Conservation (phyloP, 257 asterid species). For the Leptodermis oblonga region DNA sequence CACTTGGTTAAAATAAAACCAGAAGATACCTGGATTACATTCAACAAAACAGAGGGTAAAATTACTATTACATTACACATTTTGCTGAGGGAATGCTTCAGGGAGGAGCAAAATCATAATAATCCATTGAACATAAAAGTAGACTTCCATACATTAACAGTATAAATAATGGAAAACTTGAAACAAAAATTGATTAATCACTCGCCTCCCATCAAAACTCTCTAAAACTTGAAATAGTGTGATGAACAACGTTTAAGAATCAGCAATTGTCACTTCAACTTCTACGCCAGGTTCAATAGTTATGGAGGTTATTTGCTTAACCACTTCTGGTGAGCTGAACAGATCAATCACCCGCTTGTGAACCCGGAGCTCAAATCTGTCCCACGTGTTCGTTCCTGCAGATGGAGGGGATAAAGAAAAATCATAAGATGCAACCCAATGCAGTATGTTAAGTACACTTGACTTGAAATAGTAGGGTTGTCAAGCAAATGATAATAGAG, state of each 20-base stretch:
- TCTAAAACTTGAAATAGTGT: not conserved
- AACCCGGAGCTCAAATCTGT: constrained; percentile 51
- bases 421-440: too few species aligned
- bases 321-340: constrained; percentile 47
- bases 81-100: too few species aligned
- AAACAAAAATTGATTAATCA: not conserved
- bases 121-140: constrained; percentile 2
- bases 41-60: too few species aligned
- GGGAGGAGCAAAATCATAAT: constrained; percentile 4
- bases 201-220: not conserved
- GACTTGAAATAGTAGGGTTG: too few species aligned
- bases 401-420: too few species aligned
- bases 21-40: too few species aligned
- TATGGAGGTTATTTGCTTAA: constrained; percentile 42
- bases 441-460: too few species aligned
- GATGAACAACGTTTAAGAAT: constrained; percentile 25
- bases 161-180: not conserved
- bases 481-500: too few species aligned
- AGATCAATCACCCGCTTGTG: constrained; percentile 51
- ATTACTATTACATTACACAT: too few species aligned
- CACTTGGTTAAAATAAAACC: too few species aligned
- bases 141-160: not conserved
- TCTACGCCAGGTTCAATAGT: constrained; percentile 45
- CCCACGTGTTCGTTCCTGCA: constrained; percentile 52
- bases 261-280: constrained; percentile 48